phyloP scores from a whole-genome alignment of 805 yeast species.

The Zygotorulaspora sp. region DNA sequence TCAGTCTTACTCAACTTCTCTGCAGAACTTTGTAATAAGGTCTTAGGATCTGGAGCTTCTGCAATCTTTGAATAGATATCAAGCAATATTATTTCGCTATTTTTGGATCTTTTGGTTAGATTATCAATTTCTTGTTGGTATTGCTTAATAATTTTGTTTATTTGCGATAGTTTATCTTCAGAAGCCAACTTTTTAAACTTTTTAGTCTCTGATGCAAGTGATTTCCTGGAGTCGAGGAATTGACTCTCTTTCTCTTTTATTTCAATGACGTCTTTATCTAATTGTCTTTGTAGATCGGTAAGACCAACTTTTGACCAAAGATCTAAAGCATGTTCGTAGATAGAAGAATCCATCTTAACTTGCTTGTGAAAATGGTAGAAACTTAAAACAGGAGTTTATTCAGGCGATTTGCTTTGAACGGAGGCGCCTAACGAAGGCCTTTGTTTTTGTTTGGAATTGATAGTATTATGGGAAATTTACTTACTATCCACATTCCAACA shows the following conservation, averaged over 20 bases:
- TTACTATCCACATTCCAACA: too few relatives aligned
- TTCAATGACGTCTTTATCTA: slow-evolving; percentile 71
- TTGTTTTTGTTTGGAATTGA: neutral
- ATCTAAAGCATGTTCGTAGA: slow-evolving; percentile 50
- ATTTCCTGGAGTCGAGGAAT: slow-evolving; percentile 68
- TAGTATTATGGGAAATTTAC: too few relatives aligned
- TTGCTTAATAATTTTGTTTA: slow-evolving; percentile 51
- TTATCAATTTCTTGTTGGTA: slow-evolving; percentile 88
- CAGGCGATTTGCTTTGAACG: too few relatives aligned
- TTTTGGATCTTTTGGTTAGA: slow-evolving; percentile 71
- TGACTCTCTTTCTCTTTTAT: slow-evolving; percentile 65
- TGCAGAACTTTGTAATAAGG: slow-evolving; percentile 64
- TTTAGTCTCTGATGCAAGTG: slow-evolving; percentile 79
- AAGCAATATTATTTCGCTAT: slow-evolving; percentile 67
- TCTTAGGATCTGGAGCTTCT: slow-evolving; percentile 92
- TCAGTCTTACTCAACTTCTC: slow-evolving; percentile 55
- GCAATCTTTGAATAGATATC: slow-evolving; percentile 70
- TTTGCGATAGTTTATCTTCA: slow-evolving; percentile 51
- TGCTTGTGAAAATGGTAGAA: too few relatives aligned
- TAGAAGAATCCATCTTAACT: slow-evolving; percentile 28
- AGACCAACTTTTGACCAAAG: slow-evolving; percentile 75
- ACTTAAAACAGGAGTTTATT: too few relatives aligned
- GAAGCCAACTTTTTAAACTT: slow-evolving; percentile 65
- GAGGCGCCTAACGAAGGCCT: too few relatives aligned
- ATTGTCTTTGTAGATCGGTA: slow-evolving; percentile 59